Conservation (phyloP, 139 green algal species). For the Astrephomene gubernaculifera region DNA sequence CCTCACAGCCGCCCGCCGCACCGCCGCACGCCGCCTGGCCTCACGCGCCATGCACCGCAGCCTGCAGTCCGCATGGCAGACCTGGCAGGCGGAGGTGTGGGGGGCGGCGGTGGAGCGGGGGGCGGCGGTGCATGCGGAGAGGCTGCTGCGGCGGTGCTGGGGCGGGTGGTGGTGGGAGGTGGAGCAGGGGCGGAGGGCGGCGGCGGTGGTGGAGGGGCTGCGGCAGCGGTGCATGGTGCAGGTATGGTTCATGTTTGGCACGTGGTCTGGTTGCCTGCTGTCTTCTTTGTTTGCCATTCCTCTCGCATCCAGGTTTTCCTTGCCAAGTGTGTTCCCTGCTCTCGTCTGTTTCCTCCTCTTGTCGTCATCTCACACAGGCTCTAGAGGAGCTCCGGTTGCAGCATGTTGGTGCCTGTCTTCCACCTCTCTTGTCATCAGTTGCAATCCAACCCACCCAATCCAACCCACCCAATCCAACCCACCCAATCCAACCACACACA, state of each 20-base stretch:
- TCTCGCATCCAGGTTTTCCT: no score
- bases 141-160: neutral
- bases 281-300: no score
- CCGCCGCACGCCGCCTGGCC: neutral
- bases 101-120: neutral
- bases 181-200: neutral
- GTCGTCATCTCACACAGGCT: neutral
- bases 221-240: neutral
- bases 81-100: constrained; percentile 48
- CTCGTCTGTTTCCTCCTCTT: no score
- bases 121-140: neutral
- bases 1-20: neutral
- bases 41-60: neutral
- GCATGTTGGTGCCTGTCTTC: no score
- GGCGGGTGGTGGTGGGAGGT: neutral
- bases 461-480: no score
- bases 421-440: no score
- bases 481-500: no score
- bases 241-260: no score
- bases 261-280: no score
- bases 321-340: no score
- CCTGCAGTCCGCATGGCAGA: constrained; percentile 38
- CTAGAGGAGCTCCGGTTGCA: neutral
- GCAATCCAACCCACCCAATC: no score
- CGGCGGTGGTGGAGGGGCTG: neutral